phyloP scores from a whole-genome alignment of 2,329 filamentous ascomycete genomes.

The Aspergillus sp. region DNA sequence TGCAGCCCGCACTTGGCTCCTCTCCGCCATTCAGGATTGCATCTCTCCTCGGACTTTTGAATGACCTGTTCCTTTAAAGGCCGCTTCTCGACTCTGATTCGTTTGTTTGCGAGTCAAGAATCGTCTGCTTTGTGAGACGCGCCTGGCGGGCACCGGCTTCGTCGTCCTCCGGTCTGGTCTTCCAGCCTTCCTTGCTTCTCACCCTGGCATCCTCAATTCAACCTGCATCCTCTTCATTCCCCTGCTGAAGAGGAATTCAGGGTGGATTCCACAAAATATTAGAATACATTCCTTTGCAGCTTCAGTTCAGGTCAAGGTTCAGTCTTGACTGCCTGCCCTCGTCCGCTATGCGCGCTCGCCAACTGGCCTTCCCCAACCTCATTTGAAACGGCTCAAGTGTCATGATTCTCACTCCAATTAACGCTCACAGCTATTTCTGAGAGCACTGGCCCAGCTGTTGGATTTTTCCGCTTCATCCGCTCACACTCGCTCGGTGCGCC shows the following conservation, averaged over 20 bases:
- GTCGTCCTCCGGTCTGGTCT: slow-evolving; percentile 8
- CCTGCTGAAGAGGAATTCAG: background rate
- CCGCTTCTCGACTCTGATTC: slow-evolving; percentile 6
- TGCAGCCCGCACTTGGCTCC: slow-evolving; percentile 16
- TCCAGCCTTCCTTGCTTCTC: slow-evolving; percentile 9
- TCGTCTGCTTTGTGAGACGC: slow-evolving; percentile 16
- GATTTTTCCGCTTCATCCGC: slow-evolving; percentile 4
- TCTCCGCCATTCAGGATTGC: slow-evolving; percentile 11
- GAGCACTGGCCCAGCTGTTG: slow-evolving; percentile 4
- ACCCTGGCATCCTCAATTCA: slow-evolving; percentile 2
- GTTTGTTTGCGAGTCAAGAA: slow-evolving; percentile 9
- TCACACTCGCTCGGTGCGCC: slow-evolving; percentile 3
- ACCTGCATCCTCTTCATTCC: background rate
- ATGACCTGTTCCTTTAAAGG: slow-evolving; percentile 4
- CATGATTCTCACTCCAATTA: slow-evolving; percentile 16
- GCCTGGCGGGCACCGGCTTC: slow-evolving; percentile 9
- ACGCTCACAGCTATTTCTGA: slow-evolving; percentile 12
- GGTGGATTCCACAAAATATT: background rate
- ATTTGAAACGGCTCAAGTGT: slow-evolving; percentile 21
- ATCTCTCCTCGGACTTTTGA: slow-evolving; percentile 10
- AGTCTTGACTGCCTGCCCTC: slow-evolving; percentile 1
- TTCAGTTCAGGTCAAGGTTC: slow-evolving; percentile 1
- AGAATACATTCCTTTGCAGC: background rate
- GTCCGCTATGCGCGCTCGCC: slow-evolving; percentile 18
- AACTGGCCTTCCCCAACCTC: slow-evolving; percentile 14